Evolutionary conservation across 179 eudicot species (phyloP).

Genomic region (Corrigiola litoralis): DNA sequence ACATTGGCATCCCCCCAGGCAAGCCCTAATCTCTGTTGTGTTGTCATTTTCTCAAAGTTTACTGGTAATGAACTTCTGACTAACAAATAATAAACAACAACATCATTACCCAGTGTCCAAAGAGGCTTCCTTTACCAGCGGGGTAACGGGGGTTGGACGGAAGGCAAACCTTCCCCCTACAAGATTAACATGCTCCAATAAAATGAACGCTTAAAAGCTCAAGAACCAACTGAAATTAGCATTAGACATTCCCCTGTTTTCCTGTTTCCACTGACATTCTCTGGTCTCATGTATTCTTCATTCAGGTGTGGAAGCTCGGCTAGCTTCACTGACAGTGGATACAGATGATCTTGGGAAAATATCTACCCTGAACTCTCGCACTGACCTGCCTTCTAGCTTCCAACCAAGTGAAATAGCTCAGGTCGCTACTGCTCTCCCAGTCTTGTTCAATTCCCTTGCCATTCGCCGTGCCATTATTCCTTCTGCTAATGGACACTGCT

Average conservation of each 20-base stretch:
- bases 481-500: slow-evolving; percentile 93
- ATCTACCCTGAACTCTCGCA: slow-evolving; percentile 34
- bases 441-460: slow-evolving; percentile 66
- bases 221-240: not conserved
- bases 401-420: slow-evolving; percentile 52
- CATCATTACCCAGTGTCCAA: not conserved
- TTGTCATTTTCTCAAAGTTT: not conserved
- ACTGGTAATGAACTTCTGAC: not conserved
- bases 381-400: slow-evolving; percentile 69
- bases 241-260: not conserved
- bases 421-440: slow-evolving; percentile 50
- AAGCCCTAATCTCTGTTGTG: slow-evolving; percentile 22
- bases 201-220: not conserved
- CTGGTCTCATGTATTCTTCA: not conserved
- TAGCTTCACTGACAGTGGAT: slow-evolving; percentile 80
- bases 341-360: slow-evolving; percentile 57
- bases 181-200: no score
- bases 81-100: not conserved
- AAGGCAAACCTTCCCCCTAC: no score
- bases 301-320: slow-evolving; percentile 90
- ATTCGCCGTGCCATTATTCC: slow-evolving; percentile 91
- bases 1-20: slow-evolving; percentile 97
- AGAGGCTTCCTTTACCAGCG: no score
- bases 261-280: not conserved
- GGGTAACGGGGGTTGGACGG: no score